Evolutionary conservation across 2,329 filamentous ascomycete genomes (phyloP), one percentile per base, ranked within the genome.

Genomic region (Phoma herbarum): DNA sequence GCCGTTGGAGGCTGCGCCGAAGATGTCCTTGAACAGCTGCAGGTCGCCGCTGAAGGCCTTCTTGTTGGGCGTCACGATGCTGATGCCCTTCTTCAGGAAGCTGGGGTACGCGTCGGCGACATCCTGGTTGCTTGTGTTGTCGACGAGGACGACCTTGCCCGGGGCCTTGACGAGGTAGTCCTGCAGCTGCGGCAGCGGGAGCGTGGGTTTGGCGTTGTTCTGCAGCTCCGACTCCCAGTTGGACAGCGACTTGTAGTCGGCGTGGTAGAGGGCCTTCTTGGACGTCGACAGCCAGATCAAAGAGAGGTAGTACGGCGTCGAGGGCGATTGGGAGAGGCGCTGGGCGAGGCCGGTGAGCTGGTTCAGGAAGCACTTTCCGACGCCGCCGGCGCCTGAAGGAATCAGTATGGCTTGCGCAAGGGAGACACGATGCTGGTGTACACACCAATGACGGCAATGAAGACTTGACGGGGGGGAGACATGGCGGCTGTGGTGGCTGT

Each of bases 61-160:
- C 84, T 99, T 99, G 84, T 98, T 99, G 42, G 95, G 93, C 0
- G 95, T 99, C 26, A 98, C 92, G 69, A 99, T 88, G 78, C 88
- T 94, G 77, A 99, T 89, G 12, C 93, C 94, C 63, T 88, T 86
- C 71, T 86, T 85, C 61, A 99, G 82, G 78, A 96, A 91, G 45
- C 85, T 78, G 1, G 95, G 93, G 78, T 99, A 99, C 28, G 86
- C 81, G 61, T 91, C 86, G 47, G 94, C 95, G 28, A 99, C 85
- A 64, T 90, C 88, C 70, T 94, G 90, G 68, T 92, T 93, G 79
- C 91, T 96, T 51, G 95, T 99, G 82, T 98, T 98, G 84, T 99
- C 95, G 65, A 99, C 89, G 28, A 99, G 83, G 43, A 99, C 84
- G 42, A 90, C 88, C 75, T 90, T 91, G 60, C 88, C 86, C 2